Percentiles rank a stretch among this genome's conserved stretches.
Evolutionary conservation across 257 asterid genomes (phyloP).

Genomic region (Jacaranda copaia): DNA sequence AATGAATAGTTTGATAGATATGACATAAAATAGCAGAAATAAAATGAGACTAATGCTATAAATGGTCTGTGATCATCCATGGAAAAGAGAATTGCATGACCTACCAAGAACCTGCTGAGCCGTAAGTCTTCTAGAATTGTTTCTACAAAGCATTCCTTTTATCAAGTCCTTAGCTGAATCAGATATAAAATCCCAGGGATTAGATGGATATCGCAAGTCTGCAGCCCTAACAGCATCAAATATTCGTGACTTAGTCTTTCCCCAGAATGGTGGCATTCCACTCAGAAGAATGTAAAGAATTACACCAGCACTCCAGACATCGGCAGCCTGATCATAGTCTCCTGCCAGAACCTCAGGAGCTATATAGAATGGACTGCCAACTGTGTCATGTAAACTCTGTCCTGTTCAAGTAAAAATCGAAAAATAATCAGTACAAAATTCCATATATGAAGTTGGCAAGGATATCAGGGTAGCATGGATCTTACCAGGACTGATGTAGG

Average conservation of each 20-base stretch:
- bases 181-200: constrained; percentile 66
- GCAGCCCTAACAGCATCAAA: constrained; percentile 82
- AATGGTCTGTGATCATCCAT: not conserved
- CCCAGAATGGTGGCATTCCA: constrained; percentile 88
- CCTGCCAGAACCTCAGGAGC: constrained; percentile 88
- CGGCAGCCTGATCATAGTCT: constrained; percentile 81
- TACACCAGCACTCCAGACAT: constrained; percentile 89
- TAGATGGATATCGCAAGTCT: constrained; percentile 66
- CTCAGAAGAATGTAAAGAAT: constrained; percentile 82
- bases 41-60: too few species aligned
- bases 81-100: constrained; percentile 16
- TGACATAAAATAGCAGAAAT: too few species aligned
- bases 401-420: constrained; percentile 47
- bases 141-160: constrained; percentile 71
- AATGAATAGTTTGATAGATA: too few species aligned
- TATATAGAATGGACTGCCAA: constrained; percentile 88
- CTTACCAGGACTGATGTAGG: constrained; percentile 66
- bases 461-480: not conserved
- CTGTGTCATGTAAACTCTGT: constrained; percentile 67
- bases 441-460: too few species aligned
- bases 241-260: constrained; percentile 72
- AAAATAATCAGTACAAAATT: too few species aligned
- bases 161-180: constrained; percentile 71
- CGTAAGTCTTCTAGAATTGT: constrained; percentile 68
- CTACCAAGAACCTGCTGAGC: constrained; percentile 77